These are phyloP conservation scores for Adansonia grandidieri DNA, from an alignment of 441 rosid genomes.

Conservation along the genomic window DNA sequence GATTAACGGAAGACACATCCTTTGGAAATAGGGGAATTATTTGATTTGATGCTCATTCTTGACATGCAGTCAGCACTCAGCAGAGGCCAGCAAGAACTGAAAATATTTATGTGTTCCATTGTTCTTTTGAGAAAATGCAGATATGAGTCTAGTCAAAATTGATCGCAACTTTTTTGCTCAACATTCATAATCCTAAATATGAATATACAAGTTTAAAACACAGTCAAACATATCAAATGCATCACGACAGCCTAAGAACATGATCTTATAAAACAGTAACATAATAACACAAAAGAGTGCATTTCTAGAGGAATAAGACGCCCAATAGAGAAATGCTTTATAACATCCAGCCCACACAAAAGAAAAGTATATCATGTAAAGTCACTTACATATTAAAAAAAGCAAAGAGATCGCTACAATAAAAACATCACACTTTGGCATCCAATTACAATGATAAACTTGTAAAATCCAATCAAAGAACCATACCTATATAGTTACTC, in stretches of 20 bases:
- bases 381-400: not conserved
- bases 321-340: slow-evolving; percentile 4
- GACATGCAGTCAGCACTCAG: not conserved
- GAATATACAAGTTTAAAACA: not conserved
- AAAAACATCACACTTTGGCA: not conserved
- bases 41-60: not conserved
- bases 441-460: not conserved
- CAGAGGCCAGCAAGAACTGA: not conserved
- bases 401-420: not conserved
- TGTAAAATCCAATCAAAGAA: slow-evolving; percentile 17
- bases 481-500: slow-evolving; percentile 55
- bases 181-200: not conserved
- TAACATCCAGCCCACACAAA: not conserved
- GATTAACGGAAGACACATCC: not conserved
- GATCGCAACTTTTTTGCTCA: not conserved
- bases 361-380: not conserved
- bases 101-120: not conserved
- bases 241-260: not conserved
- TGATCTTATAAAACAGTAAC: not conserved
- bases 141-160: not conserved
- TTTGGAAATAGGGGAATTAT: not conserved
- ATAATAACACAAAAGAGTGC: not conserved
- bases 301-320: not conserved
- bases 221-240: not conserved
- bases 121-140: not conserved